These are phyloP conservation scores for Euphrasia arctica DNA, from an alignment of 305 asterid species.

Conservation along the genomic window DNA sequence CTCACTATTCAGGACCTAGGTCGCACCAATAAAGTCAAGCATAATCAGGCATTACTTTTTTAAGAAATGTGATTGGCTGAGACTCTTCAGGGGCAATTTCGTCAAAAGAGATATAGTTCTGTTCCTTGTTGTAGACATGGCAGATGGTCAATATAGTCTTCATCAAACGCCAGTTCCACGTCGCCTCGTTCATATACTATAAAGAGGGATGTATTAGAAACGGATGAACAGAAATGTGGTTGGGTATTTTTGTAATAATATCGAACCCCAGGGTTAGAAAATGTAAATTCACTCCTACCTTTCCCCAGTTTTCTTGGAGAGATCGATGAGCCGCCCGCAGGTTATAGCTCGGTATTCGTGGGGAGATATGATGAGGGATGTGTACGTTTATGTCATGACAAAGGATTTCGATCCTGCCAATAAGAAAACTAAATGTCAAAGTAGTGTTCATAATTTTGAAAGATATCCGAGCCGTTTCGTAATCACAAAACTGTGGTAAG, in stretches of 20 bases:
- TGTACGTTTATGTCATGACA: slow-evolving; percentile 96
- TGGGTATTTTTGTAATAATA: too few relatives aligned
- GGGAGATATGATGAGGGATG: slow-evolving; percentile 91
- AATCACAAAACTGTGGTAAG: too few relatives aligned
- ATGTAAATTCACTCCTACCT: slow-evolving; percentile 36
- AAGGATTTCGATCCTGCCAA: slow-evolving; percentile 83
- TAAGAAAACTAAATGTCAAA: slow-evolving; percentile 11
- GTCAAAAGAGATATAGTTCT: slow-evolving; percentile 67
- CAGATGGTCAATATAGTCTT: slow-evolving; percentile 85
- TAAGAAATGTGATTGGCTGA: slow-evolving; percentile 73
- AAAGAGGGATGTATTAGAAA: slow-evolving; percentile 5
- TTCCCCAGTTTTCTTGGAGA: slow-evolving; percentile 91
- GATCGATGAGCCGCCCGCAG: slow-evolving; percentile 82
- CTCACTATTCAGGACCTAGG: too few relatives aligned
- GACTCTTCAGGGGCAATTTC: slow-evolving; percentile 75
- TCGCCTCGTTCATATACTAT: slow-evolving; percentile 86
- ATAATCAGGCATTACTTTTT: slow-evolving; percentile 82
- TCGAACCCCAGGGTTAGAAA: background rate
- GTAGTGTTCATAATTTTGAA: background rate
- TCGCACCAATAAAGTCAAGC: slow-evolving; percentile 33
- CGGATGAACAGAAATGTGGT: background rate
- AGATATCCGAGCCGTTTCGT: background rate
- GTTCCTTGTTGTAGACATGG: slow-evolving; percentile 69
- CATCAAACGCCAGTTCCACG: slow-evolving; percentile 99
- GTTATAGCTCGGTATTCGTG: slow-evolving; percentile 93